phyloP scores from a whole-genome alignment of 768 basidiomycete genomes.

The Leccinum variicolor region DNA sequence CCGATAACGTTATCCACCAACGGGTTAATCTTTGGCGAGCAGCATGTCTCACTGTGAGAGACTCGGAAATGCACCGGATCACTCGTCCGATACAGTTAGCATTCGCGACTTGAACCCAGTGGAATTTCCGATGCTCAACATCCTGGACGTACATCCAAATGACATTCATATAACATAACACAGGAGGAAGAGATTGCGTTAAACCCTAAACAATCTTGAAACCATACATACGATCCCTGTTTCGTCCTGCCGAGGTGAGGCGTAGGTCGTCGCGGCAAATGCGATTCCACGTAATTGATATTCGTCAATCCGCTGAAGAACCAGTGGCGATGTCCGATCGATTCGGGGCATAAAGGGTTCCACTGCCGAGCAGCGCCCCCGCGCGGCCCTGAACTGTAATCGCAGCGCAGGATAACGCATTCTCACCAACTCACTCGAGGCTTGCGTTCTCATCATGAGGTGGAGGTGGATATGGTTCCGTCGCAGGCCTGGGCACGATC shows the following conservation, averaged over 20 bases:
- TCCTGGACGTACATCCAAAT: not conserved
- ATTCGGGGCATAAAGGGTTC: conserved; percentile 11
- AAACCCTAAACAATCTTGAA: not conserved
- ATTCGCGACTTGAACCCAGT: not conserved
- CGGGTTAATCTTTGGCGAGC: not conserved
- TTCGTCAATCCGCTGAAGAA: not conserved
- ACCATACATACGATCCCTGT: not conserved
- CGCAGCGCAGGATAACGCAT: conserved; percentile 15
- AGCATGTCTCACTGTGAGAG: not conserved
- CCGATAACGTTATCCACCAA: conserved; percentile 1
- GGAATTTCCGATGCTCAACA: not conserved
- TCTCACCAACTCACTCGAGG: conserved; percentile 16
- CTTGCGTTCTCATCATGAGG: conserved; percentile 24
- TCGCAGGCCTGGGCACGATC: conserved; percentile 40
- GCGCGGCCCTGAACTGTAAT: conserved; percentile 12
- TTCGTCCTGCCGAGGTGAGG: not conserved
- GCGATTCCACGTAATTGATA: not conserved
- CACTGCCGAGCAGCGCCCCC: not conserved
- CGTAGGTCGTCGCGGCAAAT: not conserved
- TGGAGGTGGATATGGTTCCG: conserved; percentile 45
- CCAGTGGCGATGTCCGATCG: conserved; percentile 22
- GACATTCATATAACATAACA: not conserved
- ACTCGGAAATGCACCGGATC: not conserved
- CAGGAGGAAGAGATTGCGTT: not conserved
- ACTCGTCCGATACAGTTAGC: not conserved